These are phyloP conservation scores for Dillenia turbinata DNA, from an alignment of 164 flowering plant genomes.

Conservation along the genomic window DNA sequence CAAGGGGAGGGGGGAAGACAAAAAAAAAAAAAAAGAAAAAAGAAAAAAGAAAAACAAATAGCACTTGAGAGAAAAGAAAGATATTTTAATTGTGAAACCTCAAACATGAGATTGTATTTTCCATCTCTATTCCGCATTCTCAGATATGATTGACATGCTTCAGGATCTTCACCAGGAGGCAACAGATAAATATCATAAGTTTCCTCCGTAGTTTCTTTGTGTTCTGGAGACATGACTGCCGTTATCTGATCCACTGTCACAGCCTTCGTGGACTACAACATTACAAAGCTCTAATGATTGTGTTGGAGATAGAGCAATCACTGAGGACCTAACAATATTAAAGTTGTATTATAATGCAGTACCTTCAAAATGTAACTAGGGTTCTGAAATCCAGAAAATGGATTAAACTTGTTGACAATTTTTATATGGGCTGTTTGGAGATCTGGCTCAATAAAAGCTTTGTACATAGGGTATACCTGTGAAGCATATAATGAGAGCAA, in stretches of 20 bases:
- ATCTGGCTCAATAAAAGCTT: conserved; percentile 97
- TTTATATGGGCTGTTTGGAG: conserved; percentile 90
- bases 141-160: conserved; percentile 93
- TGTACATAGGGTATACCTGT: conserved; percentile 99
- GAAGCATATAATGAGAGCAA: conserved; percentile 4
- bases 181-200: conserved; percentile 94
- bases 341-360: not conserved
- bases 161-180: conserved; percentile 99
- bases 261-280: conserved; percentile 64
- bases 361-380: conserved; percentile 96
- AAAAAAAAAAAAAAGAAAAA: too few relatives aligned
- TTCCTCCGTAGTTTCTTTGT: conserved; percentile 62
- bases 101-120: conserved; percentile 98
- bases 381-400: conserved; percentile 89
- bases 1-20: too few relatives aligned
- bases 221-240: conserved; percentile 49
- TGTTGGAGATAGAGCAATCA: conserved; percentile 5
- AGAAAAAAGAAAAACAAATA: too few relatives aligned
- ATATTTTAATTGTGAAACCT: conserved; percentile 39
- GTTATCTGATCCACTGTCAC: conserved; percentile 61
- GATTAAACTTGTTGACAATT: conserved; percentile 91
- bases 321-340: not conserved
- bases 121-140: conserved; percentile 97
- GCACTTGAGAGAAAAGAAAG: too few relatives aligned
- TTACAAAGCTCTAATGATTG: conserved; percentile 14